These are phyloP conservation scores for Fusarium sterilihyphosum DNA, from an alignment of 2,329 filamentous ascomycete species.

Conservation along the genomic window DNA sequence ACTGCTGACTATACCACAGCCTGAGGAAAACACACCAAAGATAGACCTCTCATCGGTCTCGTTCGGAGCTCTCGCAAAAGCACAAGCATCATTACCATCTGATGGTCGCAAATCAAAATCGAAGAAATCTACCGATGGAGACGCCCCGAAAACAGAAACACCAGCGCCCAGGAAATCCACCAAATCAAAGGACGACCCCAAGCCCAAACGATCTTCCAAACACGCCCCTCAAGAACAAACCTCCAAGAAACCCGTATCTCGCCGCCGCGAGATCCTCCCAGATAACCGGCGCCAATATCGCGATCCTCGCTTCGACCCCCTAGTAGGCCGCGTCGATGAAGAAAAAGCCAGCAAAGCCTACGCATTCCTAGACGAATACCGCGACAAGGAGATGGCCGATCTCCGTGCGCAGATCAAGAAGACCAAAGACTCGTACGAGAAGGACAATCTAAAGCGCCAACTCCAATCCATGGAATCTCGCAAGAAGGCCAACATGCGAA, in stretches of 20 bases:
- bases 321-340: slow-evolving; percentile 63
- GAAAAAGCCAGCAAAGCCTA: slow-evolving; percentile 76
- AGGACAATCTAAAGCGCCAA: slow-evolving; percentile 76
- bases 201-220: slow-evolving; percentile 70
- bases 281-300: slow-evolving; percentile 69
- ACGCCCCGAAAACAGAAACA: slow-evolving; percentile 42
- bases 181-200: slow-evolving; percentile 45
- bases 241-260: slow-evolving; percentile 84
- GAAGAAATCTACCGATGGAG: slow-evolving; percentile 37
- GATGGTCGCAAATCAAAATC: slow-evolving; percentile 41
- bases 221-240: slow-evolving; percentile 88
- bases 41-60: slow-evolving; percentile 72
- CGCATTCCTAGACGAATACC: slow-evolving; percentile 87
- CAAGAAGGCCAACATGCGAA: slow-evolving; percentile 74
- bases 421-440: slow-evolving; percentile 71
- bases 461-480: slow-evolving; percentile 82
- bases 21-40: slow-evolving; percentile 46
- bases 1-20: slow-evolving; percentile 29
- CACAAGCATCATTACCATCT: slow-evolving; percentile 73
- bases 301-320: slow-evolving; percentile 88
- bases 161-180: slow-evolving; percentile 47
- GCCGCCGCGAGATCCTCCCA: slow-evolving; percentile 77
- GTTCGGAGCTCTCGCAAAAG: slow-evolving; percentile 90
- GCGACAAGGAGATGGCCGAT: slow-evolving; percentile 81
- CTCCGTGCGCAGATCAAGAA: slow-evolving; percentile 74